Evolutionary conservation across 352 stramenopile species (phyloP).

Genomic region (Phytophthora sojae): DNA sequence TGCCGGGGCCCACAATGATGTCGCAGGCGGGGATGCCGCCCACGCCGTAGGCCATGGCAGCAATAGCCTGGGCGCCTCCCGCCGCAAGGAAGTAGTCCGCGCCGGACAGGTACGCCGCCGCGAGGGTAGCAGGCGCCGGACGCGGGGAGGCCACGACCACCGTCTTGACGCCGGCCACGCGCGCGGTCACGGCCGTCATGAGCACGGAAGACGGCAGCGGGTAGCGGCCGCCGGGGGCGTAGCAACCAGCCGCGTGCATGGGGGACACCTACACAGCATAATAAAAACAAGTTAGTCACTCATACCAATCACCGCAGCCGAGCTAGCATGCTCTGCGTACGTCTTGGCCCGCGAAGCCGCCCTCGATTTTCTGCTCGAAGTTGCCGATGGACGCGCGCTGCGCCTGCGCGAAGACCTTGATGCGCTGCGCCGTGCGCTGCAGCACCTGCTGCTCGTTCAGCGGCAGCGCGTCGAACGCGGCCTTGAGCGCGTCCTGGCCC

Average conservation of each 20-base stretch:
- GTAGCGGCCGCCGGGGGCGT: conserved; percentile 97
- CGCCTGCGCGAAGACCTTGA: conserved; percentile 94
- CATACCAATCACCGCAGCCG: not conserved
- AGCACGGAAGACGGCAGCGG: conserved; percentile 97
- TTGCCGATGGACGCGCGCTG: conserved; percentile 94
- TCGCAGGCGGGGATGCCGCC: conserved; percentile 93
- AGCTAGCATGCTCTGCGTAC: conserved; percentile 32
- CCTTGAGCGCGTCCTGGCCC: not conserved
- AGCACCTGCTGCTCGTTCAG: conserved; percentile 85
- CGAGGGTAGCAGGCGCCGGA: conserved; percentile 93
- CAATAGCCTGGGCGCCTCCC: conserved; percentile 91
- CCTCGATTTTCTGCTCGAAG: conserved; percentile 95
- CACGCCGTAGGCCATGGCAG: conserved; percentile 96
- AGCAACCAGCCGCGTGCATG: conserved; percentile 93
- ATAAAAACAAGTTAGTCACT: conserved; percentile 1
- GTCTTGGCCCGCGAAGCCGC: conserved; percentile 96
- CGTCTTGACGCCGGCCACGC: conserved; percentile 93
- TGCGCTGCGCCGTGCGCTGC: conserved; percentile 88
- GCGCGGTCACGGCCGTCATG: conserved; percentile 97
- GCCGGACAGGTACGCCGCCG: conserved; percentile 93
- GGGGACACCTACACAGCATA: conserved; percentile 44
- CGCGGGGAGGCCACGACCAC: conserved; percentile 96
- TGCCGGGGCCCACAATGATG: conserved; percentile 98
- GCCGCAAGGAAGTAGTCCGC: conserved; percentile 90
- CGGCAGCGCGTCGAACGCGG: conserved; percentile 65